Evolutionary conservation across 1,139 yeast species (phyloP).

Genomic region (Pneumocystis canis): DNA sequence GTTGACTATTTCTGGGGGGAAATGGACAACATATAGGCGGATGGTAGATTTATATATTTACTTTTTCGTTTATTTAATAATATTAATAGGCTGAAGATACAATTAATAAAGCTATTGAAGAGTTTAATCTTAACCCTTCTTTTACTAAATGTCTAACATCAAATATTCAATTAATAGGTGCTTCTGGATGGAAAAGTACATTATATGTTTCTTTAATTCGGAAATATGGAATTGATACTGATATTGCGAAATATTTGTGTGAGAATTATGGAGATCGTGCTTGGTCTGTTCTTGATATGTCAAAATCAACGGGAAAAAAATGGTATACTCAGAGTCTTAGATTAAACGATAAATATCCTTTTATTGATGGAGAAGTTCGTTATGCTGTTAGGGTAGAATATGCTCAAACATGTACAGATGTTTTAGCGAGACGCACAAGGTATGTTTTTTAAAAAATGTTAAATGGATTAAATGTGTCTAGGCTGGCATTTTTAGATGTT

Average conservation of each 20-base stretch:
- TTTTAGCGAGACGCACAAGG: slow-evolving; percentile 76
- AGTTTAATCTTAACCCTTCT: slow-evolving; percentile 30
- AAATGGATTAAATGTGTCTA: neutral
- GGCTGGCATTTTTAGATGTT: slow-evolving; percentile 84
- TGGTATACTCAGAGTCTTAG: slow-evolving; percentile 25
- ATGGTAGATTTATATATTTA: slow-evolving; percentile 32
- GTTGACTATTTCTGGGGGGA: slow-evolving; percentile 88
- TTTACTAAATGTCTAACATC: slow-evolving; percentile 37
- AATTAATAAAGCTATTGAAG: slow-evolving; percentile 54
- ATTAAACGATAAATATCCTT: slow-evolving; percentile 56
- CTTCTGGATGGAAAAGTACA: slow-evolving; percentile 48
- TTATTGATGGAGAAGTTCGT: slow-evolving; percentile 79
- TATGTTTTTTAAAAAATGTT: neutral
- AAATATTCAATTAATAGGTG: slow-evolving; percentile 63
- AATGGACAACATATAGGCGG: slow-evolving; percentile 96
- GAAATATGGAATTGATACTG: slow-evolving; percentile 56
- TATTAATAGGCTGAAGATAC: slow-evolving; percentile 58
- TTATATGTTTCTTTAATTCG: slow-evolving; percentile 71
- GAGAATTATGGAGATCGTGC: slow-evolving; percentile 86
- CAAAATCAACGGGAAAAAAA: slow-evolving; percentile 20
- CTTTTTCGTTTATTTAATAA: neutral
- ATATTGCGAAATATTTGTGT: slow-evolving; percentile 68
- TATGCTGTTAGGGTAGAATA: slow-evolving; percentile 75
- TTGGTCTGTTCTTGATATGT: slow-evolving; percentile 47
- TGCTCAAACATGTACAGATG: slow-evolving; percentile 76